These are phyloP conservation scores for Haplosporangium sp. DNA, from an alignment of 371 early-diverging fungal genomes.

Conservation along the genomic window DNA sequence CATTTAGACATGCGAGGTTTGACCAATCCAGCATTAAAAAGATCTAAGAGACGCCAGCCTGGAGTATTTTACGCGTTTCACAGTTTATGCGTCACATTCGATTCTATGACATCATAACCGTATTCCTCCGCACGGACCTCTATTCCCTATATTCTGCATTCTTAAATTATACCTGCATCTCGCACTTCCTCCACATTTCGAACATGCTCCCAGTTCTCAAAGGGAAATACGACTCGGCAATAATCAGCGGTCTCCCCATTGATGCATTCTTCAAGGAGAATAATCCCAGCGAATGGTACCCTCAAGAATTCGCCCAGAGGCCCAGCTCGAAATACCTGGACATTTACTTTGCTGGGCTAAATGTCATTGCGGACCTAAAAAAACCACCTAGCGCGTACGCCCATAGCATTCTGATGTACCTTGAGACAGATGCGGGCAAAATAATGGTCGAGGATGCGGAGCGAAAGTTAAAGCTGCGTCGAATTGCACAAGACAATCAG, in stretches of 20 bases:
- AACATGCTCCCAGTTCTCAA: conserved; percentile 1
- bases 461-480: background rate
- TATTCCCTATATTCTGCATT: too few relatives aligned
- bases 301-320: background rate
- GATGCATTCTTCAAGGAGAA: background rate
- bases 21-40: too few relatives aligned
- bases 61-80: too few relatives aligned
- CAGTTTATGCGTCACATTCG: too few relatives aligned
- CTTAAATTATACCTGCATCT: too few relatives aligned
- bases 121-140: too few relatives aligned
- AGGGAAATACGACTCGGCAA: background rate
- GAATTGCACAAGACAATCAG: background rate
- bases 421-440: background rate
- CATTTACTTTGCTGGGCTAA: background rate
- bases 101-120: too few relatives aligned
- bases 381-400: background rate
- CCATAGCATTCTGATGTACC: background rate
- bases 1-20: too few relatives aligned
- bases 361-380: background rate
- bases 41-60: too few relatives aligned
- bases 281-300: background rate
- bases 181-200: background rate
- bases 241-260: background rate
- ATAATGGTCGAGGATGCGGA: background rate
- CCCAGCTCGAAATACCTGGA: background rate